phyloP scores from a whole-genome alignment of 768 basidiomycete genomes.

The Suillus subalutaceus region DNA sequence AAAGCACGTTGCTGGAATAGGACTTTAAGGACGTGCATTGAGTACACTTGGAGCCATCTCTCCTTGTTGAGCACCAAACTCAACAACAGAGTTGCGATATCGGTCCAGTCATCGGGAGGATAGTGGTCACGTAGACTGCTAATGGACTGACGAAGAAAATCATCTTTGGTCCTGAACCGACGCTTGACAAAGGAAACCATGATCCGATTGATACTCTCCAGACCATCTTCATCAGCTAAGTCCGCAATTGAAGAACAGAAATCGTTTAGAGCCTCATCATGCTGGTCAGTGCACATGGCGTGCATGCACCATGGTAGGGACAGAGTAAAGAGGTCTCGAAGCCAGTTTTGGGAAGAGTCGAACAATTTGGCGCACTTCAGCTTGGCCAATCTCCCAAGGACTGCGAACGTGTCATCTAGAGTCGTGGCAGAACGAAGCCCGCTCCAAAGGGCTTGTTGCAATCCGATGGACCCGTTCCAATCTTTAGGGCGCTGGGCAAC shows the following conservation, averaged over 20 bases:
- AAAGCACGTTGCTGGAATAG: constrained; percentile 84
- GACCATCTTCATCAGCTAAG: constrained; percentile 73
- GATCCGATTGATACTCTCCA: constrained; percentile 81
- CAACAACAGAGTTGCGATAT: constrained; percentile 83
- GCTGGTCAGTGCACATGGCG: constrained; percentile 66
- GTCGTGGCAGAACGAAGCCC: constrained; percentile 83
- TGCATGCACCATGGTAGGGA: constrained; percentile 89
- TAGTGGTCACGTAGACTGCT: constrained; percentile 86
- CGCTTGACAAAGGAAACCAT: constrained; percentile 87
- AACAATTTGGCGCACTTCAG: constrained; percentile 66
- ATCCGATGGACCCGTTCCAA: constrained; percentile 65
- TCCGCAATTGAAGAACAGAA: constrained; percentile 75
- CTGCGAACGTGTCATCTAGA: constrained; percentile 62
- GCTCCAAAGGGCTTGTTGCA: constrained; percentile 73
- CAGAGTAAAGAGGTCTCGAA: constrained; percentile 82
- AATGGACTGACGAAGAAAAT: constrained; percentile 90
- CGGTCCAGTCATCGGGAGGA: constrained; percentile 71
- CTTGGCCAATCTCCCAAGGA: constrained; percentile 65
- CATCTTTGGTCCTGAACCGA: constrained; percentile 89
- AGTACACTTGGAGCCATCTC: constrained; percentile 78
- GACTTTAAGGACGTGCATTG: constrained; percentile 87
- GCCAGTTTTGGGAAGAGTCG: constrained; percentile 68
- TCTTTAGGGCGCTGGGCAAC: constrained; percentile 66
- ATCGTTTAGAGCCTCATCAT: constrained; percentile 60
- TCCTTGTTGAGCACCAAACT: constrained; percentile 84